Evolutionary conservation across 768 basidiomycete species (phyloP), one percentile per base, ranked within the genome.

Genomic region (Cantharellus cinnabarinus): DNA sequence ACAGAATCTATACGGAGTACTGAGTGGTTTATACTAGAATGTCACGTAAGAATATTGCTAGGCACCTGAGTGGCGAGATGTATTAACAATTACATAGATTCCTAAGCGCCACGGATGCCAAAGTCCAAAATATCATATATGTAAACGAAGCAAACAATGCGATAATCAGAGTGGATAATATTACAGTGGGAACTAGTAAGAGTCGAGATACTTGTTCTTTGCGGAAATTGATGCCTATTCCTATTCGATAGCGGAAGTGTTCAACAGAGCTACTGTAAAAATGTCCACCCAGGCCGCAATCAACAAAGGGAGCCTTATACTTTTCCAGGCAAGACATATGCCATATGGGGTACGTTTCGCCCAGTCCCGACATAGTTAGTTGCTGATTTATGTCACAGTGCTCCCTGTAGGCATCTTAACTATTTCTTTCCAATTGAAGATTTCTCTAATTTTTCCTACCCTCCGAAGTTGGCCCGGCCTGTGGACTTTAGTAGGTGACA

Each of bases 151-250:
- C 83, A 2, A 81, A 79, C 10, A 81, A 82, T 61, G 85, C 84
- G 1, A 79, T 88, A 64, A 82, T 88, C 65, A 78, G 76, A 65
- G 84, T 86, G 7, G 85, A 87, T 70, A 85, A 86, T 66, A 78
- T 75, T 40, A 73, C 80, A 1, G 71, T 65, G 1, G 76, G 84
- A 15, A 67, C 66, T 15, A 10, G 44, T 48, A 29, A 10, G 44
- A 10, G 10, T 29, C 44, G 29, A 29, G 44, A 10, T 48, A 48
- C 29, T 10, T 48, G 44, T 29, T 10, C 29, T 48, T 10, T 29
- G 44, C 29, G 44, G 44, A 29, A 10, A 48, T 10, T 48, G 29
- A 29, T 10, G 44, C 44, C 44, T 48, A 29, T 1, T 48, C 44
- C 44, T 29, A 10, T 54, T 7, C 10, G 7, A 10, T 54, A 10